phyloP scores from a whole-genome alignment of 805 yeast genomes.

The Candida anglica region DNA sequence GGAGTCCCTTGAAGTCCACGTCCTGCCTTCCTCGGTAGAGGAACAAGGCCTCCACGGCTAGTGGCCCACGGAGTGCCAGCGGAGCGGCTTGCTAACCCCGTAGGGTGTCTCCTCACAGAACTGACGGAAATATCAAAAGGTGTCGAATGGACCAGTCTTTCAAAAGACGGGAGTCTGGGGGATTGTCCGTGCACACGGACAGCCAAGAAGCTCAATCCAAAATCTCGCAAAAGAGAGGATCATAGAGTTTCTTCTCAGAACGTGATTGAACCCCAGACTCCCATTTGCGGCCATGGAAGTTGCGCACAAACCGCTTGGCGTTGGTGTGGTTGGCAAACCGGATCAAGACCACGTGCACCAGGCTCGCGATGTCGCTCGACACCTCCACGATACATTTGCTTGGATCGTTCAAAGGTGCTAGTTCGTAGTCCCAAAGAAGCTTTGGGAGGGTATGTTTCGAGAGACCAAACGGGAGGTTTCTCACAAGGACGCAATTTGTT shows the following conservation, averaged over 20 bases:
- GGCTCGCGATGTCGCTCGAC: constrained; percentile 21
- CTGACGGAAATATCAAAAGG: too few relatives aligned
- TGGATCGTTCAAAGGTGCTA: constrained; percentile 22
- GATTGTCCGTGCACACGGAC: too few relatives aligned
- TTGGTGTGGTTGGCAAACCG: constrained; percentile 42
- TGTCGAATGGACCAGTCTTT: too few relatives aligned
- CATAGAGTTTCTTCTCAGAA: constrained; percentile 27
- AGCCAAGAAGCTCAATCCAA: too few relatives aligned
- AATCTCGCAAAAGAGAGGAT: constrained; percentile 35
- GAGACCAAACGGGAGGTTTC: constrained; percentile 45
- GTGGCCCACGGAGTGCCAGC: too few relatives aligned
- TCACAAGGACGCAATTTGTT: constrained; percentile 32
- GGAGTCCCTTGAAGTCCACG: too few relatives aligned
- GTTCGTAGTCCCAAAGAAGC: constrained; percentile 48
- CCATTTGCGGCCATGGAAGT: constrained; percentile 50
- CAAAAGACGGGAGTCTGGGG: too few relatives aligned
- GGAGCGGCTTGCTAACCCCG: too few relatives aligned
- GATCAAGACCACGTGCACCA: constrained; percentile 27
- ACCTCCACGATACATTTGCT: constrained; percentile 19
- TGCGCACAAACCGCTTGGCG: constrained; percentile 49
- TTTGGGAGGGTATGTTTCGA: constrained; percentile 31
- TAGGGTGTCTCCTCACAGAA: too few relatives aligned
- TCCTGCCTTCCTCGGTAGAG: too few relatives aligned
- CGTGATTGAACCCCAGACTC: constrained; percentile 18
- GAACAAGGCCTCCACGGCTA: too few relatives aligned